These are phyloP conservation scores for Hygrophoropsis aurantiaca DNA, from an alignment of 768 basidiomycete genomes.

Conservation along the genomic window DNA sequence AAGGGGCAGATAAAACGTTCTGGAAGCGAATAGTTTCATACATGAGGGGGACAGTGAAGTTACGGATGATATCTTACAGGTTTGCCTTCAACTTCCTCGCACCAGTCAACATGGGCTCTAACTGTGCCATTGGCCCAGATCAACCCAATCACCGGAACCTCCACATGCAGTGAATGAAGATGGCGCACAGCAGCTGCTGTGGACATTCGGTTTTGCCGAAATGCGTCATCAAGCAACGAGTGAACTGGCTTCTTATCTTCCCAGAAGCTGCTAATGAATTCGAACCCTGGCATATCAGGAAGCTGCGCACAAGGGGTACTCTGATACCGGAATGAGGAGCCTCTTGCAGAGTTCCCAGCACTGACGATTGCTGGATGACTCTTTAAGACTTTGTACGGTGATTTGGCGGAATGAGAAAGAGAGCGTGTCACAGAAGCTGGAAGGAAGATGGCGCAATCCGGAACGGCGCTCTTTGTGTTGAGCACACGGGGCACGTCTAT, in stretches of 20 bases:
- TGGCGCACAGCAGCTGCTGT: conserved; percentile 51
- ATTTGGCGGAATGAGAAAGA: conserved; percentile 43
- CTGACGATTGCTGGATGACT: conserved; percentile 35
- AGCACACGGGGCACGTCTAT: conserved; percentile 36
- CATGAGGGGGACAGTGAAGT: conserved; percentile 6
- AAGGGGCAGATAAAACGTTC: conserved; percentile 52
- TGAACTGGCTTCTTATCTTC: conserved; percentile 62
- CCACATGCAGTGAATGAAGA: conserved; percentile 45
- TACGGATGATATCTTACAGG: too few relatives aligned
- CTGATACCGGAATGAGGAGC: conserved; percentile 51
- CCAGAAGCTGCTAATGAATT: conserved; percentile 55
- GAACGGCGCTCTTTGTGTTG: conserved; percentile 45
- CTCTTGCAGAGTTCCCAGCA: conserved; percentile 37
- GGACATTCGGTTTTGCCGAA: conserved; percentile 58
- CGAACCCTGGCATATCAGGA: conserved; percentile 47
- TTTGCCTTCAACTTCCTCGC: conserved; percentile 29
- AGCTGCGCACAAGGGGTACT: conserved; percentile 48
- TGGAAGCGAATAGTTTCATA: conserved; percentile 16
- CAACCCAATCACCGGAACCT: conserved; percentile 50
- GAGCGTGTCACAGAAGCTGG: conserved; percentile 36
- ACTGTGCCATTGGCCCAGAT: conserved; percentile 54
- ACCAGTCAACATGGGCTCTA: conserved; percentile 59
- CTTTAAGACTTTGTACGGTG: conserved; percentile 49
- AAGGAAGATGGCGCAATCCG: conserved; percentile 51
- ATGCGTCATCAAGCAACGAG: conserved; percentile 48